A percentile compares a stretch with the other conserved stretches of the same genome.
Evolutionary conservation across 257 asterid genomes (phyloP).

Genomic region (Solanum peruvianum): DNA sequence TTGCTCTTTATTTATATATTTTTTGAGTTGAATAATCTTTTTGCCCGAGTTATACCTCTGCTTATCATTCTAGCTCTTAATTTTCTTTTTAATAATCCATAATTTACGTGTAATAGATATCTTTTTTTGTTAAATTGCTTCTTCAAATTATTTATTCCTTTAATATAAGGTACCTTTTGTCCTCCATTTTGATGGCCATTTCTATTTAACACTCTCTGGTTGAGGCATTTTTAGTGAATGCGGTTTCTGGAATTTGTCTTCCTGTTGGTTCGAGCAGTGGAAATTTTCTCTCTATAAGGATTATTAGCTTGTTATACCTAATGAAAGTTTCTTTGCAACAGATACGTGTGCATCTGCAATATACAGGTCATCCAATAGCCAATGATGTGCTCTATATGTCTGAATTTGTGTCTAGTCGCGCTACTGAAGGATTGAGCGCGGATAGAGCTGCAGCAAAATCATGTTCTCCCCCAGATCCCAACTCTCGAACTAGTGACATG

Average conservation of each 20-base stretch:
- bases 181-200: not conserved
- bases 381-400: conserved; percentile 79
- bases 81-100: not conserved
- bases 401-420: conserved; percentile 23
- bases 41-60: not conserved
- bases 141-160: not conserved
- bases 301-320: not conserved
- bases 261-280: not conserved
- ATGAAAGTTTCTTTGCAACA: conserved; percentile 16
- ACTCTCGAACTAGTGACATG: conserved; percentile 11
- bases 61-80: not conserved
- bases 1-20: not conserved
- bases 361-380: conserved; percentile 84
- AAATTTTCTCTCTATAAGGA: not conserved
- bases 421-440: conserved; percentile 34
- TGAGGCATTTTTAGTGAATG: not conserved
- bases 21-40: not conserved
- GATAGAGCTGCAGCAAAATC: conserved; percentile 51
- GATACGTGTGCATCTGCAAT: conserved; percentile 93
- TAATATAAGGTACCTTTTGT: not conserved
- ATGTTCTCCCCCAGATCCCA: conserved; percentile 11
- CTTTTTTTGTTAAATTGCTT: not conserved
- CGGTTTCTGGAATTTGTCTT: not conserved
- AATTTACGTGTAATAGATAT: not conserved
- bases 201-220: not conserved